phyloP scores from a whole-genome alignment of 257 asterid genomes.

The Petunia axillaris region DNA sequence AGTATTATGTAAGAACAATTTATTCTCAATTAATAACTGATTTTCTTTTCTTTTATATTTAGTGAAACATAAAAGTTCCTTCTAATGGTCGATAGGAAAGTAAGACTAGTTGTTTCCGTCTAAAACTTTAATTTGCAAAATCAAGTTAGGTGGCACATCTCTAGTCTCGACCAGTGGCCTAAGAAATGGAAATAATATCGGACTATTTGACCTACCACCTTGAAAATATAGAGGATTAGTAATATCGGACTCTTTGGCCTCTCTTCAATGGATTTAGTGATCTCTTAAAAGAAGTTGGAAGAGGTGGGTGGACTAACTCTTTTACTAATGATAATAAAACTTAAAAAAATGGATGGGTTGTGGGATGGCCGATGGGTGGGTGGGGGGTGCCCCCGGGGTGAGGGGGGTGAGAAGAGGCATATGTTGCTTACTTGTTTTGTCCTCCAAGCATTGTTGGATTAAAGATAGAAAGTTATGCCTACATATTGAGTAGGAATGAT shows the following conservation, averaged over 20 bases:
- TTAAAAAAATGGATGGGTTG: neutral
- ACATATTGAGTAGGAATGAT: conserved; percentile 14
- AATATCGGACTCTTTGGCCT: neutral
- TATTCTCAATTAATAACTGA: neutral
- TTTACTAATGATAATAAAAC: conserved; percentile 19
- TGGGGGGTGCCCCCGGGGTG: neutral
- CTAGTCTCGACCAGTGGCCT: conserved; percentile 28
- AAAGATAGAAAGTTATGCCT: neutral
- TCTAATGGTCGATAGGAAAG: neutral
- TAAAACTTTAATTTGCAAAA: conserved; percentile 1
- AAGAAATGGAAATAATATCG: conserved; percentile 18
- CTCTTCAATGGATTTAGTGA: conserved; percentile 1
- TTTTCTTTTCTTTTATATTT: no score
- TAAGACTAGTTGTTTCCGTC: neutral
- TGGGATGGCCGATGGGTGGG: neutral
- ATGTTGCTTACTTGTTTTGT: neutral
- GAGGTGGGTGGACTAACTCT: conserved; percentile 25
- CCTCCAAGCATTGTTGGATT: conserved; percentile 14
- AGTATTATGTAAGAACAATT: neutral
- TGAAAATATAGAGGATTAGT: neutral
- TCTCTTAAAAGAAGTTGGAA: neutral
- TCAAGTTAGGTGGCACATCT: conserved; percentile 32
- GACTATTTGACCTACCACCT: conserved; percentile 26
- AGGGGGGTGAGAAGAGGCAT: neutral
- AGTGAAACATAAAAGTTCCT: neutral